These are phyloP conservation scores for Talaromyces nanjingensis DNA, from an alignment of 495 filamentous ascomycete species.

Conservation along the genomic window DNA sequence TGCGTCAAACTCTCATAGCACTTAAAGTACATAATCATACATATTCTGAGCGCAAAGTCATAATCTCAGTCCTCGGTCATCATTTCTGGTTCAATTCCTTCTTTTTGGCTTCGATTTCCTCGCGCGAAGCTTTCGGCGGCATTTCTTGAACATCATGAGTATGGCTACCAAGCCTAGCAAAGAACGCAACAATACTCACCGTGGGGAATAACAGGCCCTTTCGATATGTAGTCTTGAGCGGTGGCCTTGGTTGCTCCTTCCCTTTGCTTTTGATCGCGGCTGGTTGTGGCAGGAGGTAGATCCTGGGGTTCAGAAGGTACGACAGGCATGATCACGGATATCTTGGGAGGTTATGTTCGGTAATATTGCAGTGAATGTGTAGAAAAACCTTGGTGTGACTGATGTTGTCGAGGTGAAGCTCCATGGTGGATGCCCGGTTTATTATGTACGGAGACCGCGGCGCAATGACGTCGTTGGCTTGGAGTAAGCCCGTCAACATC, in stretches of 20 bases:
- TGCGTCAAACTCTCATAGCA: neutral
- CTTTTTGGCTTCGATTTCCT: constrained; percentile 58
- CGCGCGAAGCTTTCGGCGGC: constrained; percentile 53
- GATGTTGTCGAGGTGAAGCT: neutral
- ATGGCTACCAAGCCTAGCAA: neutral
- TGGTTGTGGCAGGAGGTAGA: neutral
- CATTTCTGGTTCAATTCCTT: constrained; percentile 57
- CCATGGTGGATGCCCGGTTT: neutral
- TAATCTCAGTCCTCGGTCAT: neutral
- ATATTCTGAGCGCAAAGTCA: neutral
- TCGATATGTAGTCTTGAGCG: constrained; percentile 29
- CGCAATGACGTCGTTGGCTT: neutral
- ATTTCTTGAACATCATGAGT: constrained; percentile 31
- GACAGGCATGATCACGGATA: constrained; percentile 24
- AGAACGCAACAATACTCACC: constrained; percentile 18
- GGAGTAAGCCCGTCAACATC: neutral
- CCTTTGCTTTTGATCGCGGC: constrained; percentile 7
- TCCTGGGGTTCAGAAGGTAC: constrained; percentile 20
- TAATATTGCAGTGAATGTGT: neutral
- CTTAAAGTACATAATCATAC: neutral
- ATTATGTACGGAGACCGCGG: neutral
- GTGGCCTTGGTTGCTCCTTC: constrained; percentile 25
- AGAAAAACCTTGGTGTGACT: neutral
- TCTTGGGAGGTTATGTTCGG: neutral
- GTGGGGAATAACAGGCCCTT: constrained; percentile 40